Evolutionary conservation across 78 protist species (phyloP).

Genomic region (Pigoraptor vietnamica): DNA sequence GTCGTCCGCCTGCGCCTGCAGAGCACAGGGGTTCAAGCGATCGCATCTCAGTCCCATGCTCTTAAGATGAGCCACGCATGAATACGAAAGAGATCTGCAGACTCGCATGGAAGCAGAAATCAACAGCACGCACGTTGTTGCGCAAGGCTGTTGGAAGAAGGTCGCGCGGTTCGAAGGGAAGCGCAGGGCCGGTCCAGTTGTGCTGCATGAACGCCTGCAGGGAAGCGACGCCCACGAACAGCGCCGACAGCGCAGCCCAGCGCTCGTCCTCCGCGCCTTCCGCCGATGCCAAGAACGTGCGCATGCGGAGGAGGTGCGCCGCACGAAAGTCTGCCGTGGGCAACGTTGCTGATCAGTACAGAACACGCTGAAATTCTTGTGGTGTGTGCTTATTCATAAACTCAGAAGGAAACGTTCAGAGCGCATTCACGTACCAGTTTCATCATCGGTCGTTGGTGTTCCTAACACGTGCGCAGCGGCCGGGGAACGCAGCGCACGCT

Average conservation of each 20-base stretch:
- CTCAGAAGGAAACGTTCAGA: no score
- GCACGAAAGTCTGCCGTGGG: background rate
- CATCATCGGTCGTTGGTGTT: background rate
- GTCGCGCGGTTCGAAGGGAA: background rate
- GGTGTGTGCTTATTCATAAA: no score
- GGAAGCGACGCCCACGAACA: background rate
- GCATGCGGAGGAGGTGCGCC: background rate
- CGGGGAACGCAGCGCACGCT: background rate
- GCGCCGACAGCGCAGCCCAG: background rate
- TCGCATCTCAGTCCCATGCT: no score
- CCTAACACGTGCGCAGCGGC: background rate
- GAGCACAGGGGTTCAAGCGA: no score
- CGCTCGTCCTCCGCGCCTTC: background rate
- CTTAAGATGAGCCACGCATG: no score
- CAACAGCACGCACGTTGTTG: background rate
- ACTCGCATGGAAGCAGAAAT: no score
- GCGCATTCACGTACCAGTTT: background rate
- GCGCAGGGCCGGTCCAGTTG: conserved; percentile 7
- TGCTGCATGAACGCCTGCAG: background rate
- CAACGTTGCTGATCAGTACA: background rate
- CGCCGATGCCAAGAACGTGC: background rate
- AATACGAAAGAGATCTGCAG: no score
- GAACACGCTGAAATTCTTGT: no score
- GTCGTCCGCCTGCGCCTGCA: background rate
- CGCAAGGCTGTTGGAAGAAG: background rate